Conservation (phyloP, 2,329 filamentous ascomycete genomes). For the Paraphaeosphaeria sporulosa region DNA sequence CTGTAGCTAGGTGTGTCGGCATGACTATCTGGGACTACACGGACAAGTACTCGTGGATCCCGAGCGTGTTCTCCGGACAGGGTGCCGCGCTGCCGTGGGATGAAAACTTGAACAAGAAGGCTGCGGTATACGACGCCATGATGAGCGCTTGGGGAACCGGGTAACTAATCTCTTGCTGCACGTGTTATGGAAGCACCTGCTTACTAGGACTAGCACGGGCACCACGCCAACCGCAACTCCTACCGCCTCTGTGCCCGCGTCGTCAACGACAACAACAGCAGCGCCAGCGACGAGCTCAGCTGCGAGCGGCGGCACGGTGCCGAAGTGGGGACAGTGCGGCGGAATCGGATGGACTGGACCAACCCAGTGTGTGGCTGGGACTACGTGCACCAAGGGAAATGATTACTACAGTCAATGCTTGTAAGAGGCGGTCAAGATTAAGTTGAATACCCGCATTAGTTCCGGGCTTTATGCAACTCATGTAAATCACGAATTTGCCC, state of each 20-base stretch:
- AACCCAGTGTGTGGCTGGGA: slow-evolving; percentile 18
- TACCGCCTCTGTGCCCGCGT: background rate
- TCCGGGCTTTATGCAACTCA: background rate
- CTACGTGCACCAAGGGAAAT: slow-evolving; percentile 20
- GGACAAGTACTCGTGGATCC: slow-evolving; percentile 58
- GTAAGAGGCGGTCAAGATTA: slow-evolving; percentile 3
- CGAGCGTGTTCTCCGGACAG: slow-evolving; percentile 51
- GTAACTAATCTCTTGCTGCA: background rate
- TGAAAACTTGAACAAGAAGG: slow-evolving; percentile 55
- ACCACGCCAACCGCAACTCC: slow-evolving; percentile 6
- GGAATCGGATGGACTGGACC: slow-evolving; percentile 24
- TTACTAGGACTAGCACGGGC: background rate
- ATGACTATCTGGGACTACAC: slow-evolving; percentile 66
- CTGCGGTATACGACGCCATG: slow-evolving; percentile 30
- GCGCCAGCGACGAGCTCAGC: slow-evolving; percentile 7
- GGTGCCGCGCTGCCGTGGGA: slow-evolving; percentile 58
- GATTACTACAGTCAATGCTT: slow-evolving; percentile 24
- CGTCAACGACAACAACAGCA: slow-evolving; percentile 3
- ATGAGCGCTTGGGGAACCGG: slow-evolving; percentile 25
- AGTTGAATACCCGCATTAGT: background rate
- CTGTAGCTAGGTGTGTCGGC: slow-evolving; percentile 63
- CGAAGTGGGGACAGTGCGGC: slow-evolving; percentile 36
- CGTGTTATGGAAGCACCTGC: background rate
- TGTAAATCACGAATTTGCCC: background rate
- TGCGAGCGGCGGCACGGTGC: slow-evolving; percentile 6